Conservation (phyloP, 75 land plant genomes). For the Pseudotsuga menziesii region DNA sequence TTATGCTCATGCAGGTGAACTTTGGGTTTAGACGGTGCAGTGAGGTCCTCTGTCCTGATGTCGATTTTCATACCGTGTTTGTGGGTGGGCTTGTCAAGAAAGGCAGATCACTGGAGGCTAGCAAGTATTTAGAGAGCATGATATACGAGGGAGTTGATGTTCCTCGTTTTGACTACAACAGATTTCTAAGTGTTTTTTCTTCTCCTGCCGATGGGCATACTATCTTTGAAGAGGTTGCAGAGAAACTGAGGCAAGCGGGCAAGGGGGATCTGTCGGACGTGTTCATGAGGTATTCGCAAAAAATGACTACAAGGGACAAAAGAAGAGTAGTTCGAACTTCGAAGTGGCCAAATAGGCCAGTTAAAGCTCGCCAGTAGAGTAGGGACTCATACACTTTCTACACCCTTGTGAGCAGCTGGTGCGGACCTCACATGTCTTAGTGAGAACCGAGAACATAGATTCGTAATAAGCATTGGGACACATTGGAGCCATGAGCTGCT, state of each 20-base stretch:
- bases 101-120: conserved; percentile 38
- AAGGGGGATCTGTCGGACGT: conserved; percentile 46
- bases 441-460: too few relatives aligned
- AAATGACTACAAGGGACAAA: conserved; percentile 50
- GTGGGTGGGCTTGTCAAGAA: conserved; percentile 58
- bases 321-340: conserved; percentile 15
- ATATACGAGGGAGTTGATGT: conserved; percentile 36
- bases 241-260: conserved; percentile 51
- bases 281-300: conserved; percentile 47
- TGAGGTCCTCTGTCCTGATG: conserved; percentile 6
- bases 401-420: too few relatives aligned
- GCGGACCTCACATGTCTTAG: too few relatives aligned
- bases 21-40: conserved; percentile 47
- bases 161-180: conserved; percentile 58
- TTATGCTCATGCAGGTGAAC: conserved; percentile 61
- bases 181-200: conserved; percentile 33
- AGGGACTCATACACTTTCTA: too few relatives aligned
- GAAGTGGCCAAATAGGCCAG: too few relatives aligned
- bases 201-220: conserved; percentile 48
- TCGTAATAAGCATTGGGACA: too few relatives aligned
- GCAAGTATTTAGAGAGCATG: conserved; percentile 53
- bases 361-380: too few relatives aligned
- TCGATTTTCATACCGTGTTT: conserved; percentile 54
- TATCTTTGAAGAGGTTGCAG: conserved; percentile 51
- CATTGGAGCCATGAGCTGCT: too few relatives aligned